Conservation (phyloP, 306 rosid species). For the Psophocarpus tetragonolobus region DNA sequence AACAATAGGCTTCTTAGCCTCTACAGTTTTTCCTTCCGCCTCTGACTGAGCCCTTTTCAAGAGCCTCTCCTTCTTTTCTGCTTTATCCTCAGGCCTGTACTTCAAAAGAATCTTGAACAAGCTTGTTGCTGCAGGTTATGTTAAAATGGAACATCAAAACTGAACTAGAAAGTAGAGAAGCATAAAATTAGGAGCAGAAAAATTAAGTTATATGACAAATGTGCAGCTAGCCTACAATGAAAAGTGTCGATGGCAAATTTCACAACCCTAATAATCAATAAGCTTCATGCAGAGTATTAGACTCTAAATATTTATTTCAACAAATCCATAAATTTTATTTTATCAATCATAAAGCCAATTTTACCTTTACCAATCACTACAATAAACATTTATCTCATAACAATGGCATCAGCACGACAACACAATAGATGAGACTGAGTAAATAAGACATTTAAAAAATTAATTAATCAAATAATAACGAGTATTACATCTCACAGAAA, state of each 20-base stretch:
- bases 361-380: background rate
- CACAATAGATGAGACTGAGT: background rate
- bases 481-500: background rate
- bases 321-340: too few relatives aligned
- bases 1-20: conserved; percentile 69
- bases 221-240: too few relatives aligned
- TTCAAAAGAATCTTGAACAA: conserved; percentile 76
- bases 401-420: background rate
- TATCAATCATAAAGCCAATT: background rate
- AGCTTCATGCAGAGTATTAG: too few relatives aligned
- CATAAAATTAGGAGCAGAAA: too few relatives aligned
- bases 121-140: conserved; percentile 53
- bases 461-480: background rate
- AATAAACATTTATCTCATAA: background rate
- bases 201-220: background rate
- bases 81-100: conserved; percentile 79
- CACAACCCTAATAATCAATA: background rate
- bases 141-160: background rate
- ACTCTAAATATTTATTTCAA: background rate
- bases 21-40: conserved; percentile 61
- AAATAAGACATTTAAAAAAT: background rate
- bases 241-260: background rate
- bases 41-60: conserved; percentile 77
- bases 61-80: conserved; percentile 72
- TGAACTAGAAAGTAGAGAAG: too few relatives aligned